Evolutionary conservation across 305 asterid genomes (phyloP).

Genomic region (Solanum aculeatissimum): DNA sequence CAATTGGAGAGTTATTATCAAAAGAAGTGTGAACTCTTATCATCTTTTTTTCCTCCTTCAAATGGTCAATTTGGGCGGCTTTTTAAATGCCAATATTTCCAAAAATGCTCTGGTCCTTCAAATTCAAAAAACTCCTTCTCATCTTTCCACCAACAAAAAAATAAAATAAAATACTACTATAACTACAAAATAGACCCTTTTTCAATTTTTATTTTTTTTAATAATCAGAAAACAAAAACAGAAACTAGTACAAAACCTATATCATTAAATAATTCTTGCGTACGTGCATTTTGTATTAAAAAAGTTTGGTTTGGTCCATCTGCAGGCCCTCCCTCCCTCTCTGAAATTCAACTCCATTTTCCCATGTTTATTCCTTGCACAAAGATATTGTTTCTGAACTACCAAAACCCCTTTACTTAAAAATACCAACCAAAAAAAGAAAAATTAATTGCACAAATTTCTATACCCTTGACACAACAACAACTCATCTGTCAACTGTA

Average conservation of each 20-base stretch:
- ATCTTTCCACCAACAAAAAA: neutral
- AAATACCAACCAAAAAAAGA: too few species aligned
- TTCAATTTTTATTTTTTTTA: neutral
- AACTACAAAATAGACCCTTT: neutral
- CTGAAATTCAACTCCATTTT: constrained; percentile 24
- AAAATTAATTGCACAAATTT: neutral
- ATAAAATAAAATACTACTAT: too few species aligned
- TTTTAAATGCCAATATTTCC: neutral
- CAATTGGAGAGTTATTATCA: too few species aligned
- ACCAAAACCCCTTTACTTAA: neutral
- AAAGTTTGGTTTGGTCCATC: constrained; percentile 21
- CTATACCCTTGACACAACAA: constrained; percentile 9
- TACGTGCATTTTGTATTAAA: constrained; percentile 35
- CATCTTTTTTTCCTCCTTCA: neutral
- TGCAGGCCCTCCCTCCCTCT: constrained; percentile 26
- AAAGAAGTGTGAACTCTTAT: neutral
- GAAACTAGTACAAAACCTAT: neutral
- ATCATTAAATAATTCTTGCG: constrained; percentile 4
- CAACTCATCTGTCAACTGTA: neutral
- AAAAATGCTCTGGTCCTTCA: neutral
- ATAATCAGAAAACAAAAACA: neutral
- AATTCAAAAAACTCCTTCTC: neutral
- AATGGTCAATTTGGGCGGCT: constrained; percentile 62
- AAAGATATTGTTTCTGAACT: constrained; percentile 1
- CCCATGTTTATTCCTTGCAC: constrained; percentile 5